A percentile compares a stretch with the other conserved stretches of the same genome.
Conservation (phyloP, 257 asterid genomes). For the Plantago major region DNA sequence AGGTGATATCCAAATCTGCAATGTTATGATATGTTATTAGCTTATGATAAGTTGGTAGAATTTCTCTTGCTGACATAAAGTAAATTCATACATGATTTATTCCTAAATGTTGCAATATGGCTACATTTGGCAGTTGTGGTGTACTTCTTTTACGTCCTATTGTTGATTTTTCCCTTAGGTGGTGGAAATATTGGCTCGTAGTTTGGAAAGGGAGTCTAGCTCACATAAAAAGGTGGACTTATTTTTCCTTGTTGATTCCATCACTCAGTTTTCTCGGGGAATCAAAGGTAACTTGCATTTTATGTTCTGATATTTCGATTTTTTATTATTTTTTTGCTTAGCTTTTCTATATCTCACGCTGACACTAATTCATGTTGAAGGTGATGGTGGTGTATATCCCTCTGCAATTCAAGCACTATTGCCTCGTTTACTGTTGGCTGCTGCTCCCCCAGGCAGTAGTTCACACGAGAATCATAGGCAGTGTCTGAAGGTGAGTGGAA, state of each 20-base stretch:
- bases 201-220: conserved; percentile 64
- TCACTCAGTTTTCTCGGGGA: conserved; percentile 68
- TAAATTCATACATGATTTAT: too few relatives aligned
- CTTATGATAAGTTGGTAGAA: too few relatives aligned
- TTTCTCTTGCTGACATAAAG: too few relatives aligned
- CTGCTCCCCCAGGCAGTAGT: conserved; percentile 81
- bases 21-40: too few relatives aligned
- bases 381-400: conserved; percentile 74
- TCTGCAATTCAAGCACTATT: conserved; percentile 68
- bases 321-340: conserved; percentile 7
- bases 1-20: too few relatives aligned
- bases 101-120: too few relatives aligned
- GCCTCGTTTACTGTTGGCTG: conserved; percentile 77
- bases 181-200: conserved; percentile 60
- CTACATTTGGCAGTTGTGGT: not conserved
- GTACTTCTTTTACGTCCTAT: conserved; percentile 8
- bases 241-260: conserved; percentile 90
- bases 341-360: conserved; percentile 13
- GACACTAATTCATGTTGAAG: conserved; percentile 38
- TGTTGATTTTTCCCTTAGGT: conserved; percentile 42
- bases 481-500: conserved; percentile 71
- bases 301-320: not conserved
- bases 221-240: conserved; percentile 70
- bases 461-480: conserved; percentile 80
- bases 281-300: conserved; percentile 54